Base-by-base conservation (phyloP, 2,329 filamentous ascomycete genomes). In the Sclerotinia glacialis region DNA sequence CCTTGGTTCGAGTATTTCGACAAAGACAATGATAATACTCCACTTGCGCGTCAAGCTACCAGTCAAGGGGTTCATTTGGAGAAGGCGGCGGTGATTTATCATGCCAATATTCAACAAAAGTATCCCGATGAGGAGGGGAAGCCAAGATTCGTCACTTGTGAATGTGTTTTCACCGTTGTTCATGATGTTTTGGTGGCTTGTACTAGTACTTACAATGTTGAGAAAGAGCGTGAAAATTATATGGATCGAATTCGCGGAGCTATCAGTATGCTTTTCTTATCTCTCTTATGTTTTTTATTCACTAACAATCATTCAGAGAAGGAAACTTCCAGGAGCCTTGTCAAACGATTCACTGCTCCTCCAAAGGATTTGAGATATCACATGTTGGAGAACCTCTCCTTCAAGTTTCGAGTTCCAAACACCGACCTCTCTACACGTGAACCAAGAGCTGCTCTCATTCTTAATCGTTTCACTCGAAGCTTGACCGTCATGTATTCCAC, bases 1-100 rank as follows among this genome's bases (percentile, higher is more conserved):
- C 92, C 92, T 68, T 89, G 87, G 74, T 96, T 93, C 82, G 89
- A 95, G 40, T 96, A 91, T 77, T 96, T 96, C 75, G 90, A 94
- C 73, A 89, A 89, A 0, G 7, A 60, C 11, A 23, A 60, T 21
- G 88, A 93, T 11, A 91, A 96, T 78, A 81, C 93, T 26, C 88
- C 89, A 0, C 86, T 90, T 73, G 92, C 91, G 47, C 86, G 87
- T 68, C 56, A 60, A 83, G 85, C 40, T 82, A 93, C 64, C 90
- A 87, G 83, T 71, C 86, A 89, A 62, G 89, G 90, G 23, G 84
- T 96, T 58, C 81, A 86, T 65, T 84, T 94, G 68, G 92, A 96
- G 80, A 95, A 93, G 77, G 92, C 92, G 21, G 91, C 92, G 5
- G 90, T 93, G 23, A 82, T 96, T 67, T 88, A 91, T 69, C 96